Evolutionary conservation across 1,139 yeast genomes (phyloP).

Genomic region (Blastobotrys aristatus): DNA sequence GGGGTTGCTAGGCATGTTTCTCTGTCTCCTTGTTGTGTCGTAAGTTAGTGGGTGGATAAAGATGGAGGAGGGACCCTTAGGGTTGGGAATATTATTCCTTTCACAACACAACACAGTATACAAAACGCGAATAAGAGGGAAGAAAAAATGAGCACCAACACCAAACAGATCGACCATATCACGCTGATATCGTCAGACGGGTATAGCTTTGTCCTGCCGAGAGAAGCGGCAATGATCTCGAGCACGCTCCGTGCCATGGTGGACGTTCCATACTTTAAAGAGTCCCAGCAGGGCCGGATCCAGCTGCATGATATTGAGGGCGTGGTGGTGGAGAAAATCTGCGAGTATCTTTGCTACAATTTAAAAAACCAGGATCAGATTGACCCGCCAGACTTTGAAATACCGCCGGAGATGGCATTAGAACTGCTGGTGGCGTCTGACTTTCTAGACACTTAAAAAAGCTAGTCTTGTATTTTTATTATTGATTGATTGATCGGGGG

Average conservation of each 20-base stretch:
- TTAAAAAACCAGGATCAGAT: constrained; percentile 59
- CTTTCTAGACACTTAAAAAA: constrained; percentile 54
- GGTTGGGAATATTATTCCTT: not conserved
- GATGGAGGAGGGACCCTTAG: too few relatives aligned
- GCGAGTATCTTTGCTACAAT: constrained; percentile 80
- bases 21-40: not conserved
- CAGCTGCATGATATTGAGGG: constrained; percentile 61
- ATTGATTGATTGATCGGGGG: too few relatives aligned
- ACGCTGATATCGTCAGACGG: constrained; percentile 75
- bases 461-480: too few relatives aligned
- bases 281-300: constrained; percentile 47
- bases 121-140: not conserved
- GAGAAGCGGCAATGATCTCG: constrained; percentile 79
- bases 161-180: constrained; percentile 41
- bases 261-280: constrained; percentile 45
- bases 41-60: too few relatives aligned
- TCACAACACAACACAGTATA: not conserved
- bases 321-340: constrained; percentile 68
- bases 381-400: constrained; percentile 75
- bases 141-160: not conserved
- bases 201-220: constrained; percentile 55
- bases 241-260: constrained; percentile 73
- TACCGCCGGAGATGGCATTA: constrained; percentile 91
- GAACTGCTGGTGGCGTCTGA: constrained; percentile 91
- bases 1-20: constrained; percentile 24